Conservation (phyloP, 345 rosid genomes). For the Pistacia integerrima region DNA sequence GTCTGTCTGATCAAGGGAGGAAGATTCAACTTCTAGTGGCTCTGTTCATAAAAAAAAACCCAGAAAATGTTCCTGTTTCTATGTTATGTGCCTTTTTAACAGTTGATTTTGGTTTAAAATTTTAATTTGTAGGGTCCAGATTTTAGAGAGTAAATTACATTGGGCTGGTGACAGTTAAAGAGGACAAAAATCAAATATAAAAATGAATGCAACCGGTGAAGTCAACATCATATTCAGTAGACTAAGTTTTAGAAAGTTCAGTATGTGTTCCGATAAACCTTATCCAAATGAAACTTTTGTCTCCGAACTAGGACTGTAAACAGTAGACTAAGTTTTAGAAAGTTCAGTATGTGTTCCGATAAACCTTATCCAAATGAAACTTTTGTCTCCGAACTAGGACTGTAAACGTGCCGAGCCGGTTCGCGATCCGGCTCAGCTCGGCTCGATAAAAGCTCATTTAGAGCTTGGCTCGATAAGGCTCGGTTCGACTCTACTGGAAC, state of each 20-base stretch:
- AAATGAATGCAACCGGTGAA: not conserved
- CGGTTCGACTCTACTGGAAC: too few species aligned
- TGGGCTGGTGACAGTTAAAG: not conserved
- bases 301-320: too few species aligned
- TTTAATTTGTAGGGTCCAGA: too few species aligned
- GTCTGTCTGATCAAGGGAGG: not conserved
- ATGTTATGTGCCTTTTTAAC: too few species aligned
- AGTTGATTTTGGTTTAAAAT: too few species aligned
- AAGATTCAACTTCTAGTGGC: not conserved
- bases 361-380: conserved; percentile 6
- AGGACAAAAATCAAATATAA: conserved; percentile 5
- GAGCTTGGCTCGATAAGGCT: too few species aligned
- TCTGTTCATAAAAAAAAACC: not conserved
- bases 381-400: not conserved
- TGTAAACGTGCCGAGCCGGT: too few species aligned
- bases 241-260: conserved; percentile 8
- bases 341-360: not conserved
- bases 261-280: not conserved
- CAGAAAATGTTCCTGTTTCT: not conserved
- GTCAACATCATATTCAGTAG: conserved; percentile 20
- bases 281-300: conserved; percentile 6
- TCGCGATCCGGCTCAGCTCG: too few species aligned
- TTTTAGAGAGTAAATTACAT: not conserved
- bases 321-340: too few species aligned
- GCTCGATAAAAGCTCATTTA: too few species aligned